Evolutionary conservation across 2,329 filamentous ascomycete species (phyloP), one percentile per base, ranked within the genome.

Genomic region (Pseudogymnoascus pannorum): DNA sequence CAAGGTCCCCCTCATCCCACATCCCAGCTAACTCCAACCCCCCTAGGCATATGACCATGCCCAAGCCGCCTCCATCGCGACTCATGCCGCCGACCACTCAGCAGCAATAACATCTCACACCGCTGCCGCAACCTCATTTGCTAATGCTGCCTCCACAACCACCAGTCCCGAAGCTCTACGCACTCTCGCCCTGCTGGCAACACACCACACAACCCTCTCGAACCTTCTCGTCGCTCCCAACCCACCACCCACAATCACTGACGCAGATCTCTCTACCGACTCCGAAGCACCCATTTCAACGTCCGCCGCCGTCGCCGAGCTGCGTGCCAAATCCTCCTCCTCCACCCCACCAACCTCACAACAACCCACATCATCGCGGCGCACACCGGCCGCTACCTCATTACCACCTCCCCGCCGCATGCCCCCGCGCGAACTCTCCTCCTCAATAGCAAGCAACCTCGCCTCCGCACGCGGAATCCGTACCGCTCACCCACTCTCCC

Each of bases 81-180:
- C 83, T 33, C 79, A 81, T 65, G 82, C 82, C 66, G 78, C 81
- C 22, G 86, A 94, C 72, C 90, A 90, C 61, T 88, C 87, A 5
- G 86, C 90, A 57, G 93, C 93, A 64, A 89, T 92, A 70, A 89
- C 88, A 70, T 90, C 96, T 74, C 93, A 97, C 75, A 87, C 92
- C 60, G 80, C 89, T 62, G 94, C 94, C 36, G 93, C 94, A 2
- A 87, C 87, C 65, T 91, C 96, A 72, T 97, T 96, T 73, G 87
- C 91, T 64, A 87, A 87, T 64, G 92, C 92, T 29, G 87, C 90
- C n/a, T 83, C 85, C 64, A 82, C 77, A 57, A 96, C 91, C 6
- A 80, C 78, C 40, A 83, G 79, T 71, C 72, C 81, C 65, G 81
- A 96, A 79, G 93, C 92, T 12, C 76, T 96, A 58, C 86, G 94